phyloP scores from a whole-genome alignment of 108 stramenopile genomes.

The Licmophora abbreviata region DNA sequence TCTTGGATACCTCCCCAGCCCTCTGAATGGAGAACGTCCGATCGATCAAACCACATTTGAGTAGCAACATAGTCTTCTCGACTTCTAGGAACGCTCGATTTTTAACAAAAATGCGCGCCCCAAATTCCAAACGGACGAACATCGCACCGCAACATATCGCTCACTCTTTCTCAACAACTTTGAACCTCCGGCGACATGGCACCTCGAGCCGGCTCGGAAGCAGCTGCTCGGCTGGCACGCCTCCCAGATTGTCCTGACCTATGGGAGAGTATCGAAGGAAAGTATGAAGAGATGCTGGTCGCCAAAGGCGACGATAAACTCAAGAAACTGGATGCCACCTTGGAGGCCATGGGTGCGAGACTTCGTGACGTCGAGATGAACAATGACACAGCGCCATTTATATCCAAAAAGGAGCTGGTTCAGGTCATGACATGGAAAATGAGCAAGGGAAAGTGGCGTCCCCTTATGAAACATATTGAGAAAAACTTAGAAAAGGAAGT shows the following conservation, averaged over 20 bases:
- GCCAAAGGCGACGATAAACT: slow-evolving; percentile 27
- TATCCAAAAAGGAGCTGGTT: slow-evolving; percentile 53
- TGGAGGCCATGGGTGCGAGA: slow-evolving; percentile 7
- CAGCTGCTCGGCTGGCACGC: slow-evolving; percentile 21
- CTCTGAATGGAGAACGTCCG: too few species aligned
- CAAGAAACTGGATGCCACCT: slow-evolving; percentile 14
- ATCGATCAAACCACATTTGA: too few species aligned
- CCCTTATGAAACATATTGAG: slow-evolving; percentile 37
- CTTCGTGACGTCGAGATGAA: not conserved
- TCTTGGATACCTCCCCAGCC: too few species aligned
- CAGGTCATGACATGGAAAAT: slow-evolving; percentile 70
- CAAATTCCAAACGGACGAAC: too few species aligned
- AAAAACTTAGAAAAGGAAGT: slow-evolving; percentile 48
- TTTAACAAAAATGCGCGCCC: too few species aligned
- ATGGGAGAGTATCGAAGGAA: slow-evolving; percentile 18
- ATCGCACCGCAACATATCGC: too few species aligned
- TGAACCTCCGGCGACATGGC: too few species aligned
- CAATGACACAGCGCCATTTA: too few species aligned
- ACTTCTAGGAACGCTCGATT: too few species aligned
- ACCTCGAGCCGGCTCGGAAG: slow-evolving; percentile 35
- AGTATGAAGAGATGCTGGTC: slow-evolving; percentile 27
- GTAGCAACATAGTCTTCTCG: too few species aligned
- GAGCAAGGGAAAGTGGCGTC: slow-evolving; percentile 63
- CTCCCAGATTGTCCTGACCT: slow-evolving; percentile 5
- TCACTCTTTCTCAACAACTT: too few species aligned